Conservation (phyloP, 2,329 filamentous ascomycete species). For the Fusarium clavum region DNA sequence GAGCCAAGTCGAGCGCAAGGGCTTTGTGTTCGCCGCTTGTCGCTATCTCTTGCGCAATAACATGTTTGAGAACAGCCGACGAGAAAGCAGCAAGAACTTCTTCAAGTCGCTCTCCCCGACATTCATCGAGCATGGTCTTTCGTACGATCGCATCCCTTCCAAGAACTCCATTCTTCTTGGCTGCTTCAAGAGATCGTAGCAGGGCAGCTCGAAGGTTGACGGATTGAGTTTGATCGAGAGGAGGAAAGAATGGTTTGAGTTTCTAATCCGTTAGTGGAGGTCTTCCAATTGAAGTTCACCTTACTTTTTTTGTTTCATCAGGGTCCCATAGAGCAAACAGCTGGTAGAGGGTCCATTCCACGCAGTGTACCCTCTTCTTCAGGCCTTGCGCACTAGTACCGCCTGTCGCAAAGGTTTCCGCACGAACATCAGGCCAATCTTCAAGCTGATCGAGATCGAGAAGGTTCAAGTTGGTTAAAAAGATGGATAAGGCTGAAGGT, state of each 20-base stretch:
- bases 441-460: slow-evolving; percentile 79
- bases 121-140: slow-evolving; percentile 97
- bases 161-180: slow-evolving; percentile 88
- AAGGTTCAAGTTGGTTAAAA: slow-evolving; percentile 85
- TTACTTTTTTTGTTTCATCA: slow-evolving; percentile 77
- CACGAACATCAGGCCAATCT: slow-evolving; percentile 84
- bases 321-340: slow-evolving; percentile 88
- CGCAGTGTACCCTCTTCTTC: slow-evolving; percentile 82
- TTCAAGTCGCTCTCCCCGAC: slow-evolving; percentile 89
- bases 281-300: slow-evolving; percentile 18
- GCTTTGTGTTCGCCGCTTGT: slow-evolving; percentile 57
- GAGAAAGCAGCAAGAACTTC: slow-evolving; percentile 89
- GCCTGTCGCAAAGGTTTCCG: slow-evolving; percentile 72
- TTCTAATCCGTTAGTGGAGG: slow-evolving; percentile 66
- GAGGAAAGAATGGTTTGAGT: slow-evolving; percentile 89
- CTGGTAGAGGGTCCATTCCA: slow-evolving; percentile 93
- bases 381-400: slow-evolving; percentile 77
- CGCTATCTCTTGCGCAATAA: slow-evolving; percentile 60
- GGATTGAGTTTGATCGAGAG: slow-evolving; percentile 89
- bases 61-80: slow-evolving; percentile 80
- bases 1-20: slow-evolving; percentile 65
- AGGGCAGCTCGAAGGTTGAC: slow-evolving; percentile 88
- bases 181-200: slow-evolving; percentile 81
- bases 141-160: slow-evolving; percentile 83
- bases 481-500: slow-evolving; percentile 55